Conservation (phyloP, 495 filamentous ascomycete species). For the Penicillium pancosmium region DNA sequence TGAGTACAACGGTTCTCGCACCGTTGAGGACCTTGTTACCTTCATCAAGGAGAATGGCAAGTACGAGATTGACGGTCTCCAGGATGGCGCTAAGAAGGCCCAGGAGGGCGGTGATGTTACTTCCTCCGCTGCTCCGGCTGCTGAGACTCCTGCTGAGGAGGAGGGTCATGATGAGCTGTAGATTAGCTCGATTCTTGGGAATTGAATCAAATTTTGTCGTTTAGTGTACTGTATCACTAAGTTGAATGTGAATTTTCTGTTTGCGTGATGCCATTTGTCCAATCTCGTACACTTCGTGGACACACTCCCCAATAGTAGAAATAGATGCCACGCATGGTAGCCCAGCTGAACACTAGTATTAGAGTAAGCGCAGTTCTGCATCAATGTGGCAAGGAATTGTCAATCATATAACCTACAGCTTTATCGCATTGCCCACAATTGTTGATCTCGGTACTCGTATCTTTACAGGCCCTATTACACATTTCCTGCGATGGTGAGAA, state of each 20-base stretch:
- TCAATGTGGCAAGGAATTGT: too few species aligned
- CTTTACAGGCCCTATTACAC: too few species aligned
- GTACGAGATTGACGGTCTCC: constrained; percentile 70
- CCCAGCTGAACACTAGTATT: too few species aligned
- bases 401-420: too few species aligned
- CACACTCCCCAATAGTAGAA: too few species aligned
- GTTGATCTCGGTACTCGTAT: too few species aligned
- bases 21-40: constrained; percentile 87
- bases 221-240: constrained; percentile 23
- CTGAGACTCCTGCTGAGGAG: constrained; percentile 34
- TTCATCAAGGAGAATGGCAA: constrained; percentile 97
- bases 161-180: constrained; percentile 48
- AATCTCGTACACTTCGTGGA: too few species aligned
- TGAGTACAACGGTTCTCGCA: constrained; percentile 86
- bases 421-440: too few species aligned
- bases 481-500: too few species aligned
- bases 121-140: constrained; percentile 23
- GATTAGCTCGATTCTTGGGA: constrained; percentile 22
- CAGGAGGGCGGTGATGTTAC: constrained; percentile 34
- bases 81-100: constrained; percentile 46
- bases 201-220: constrained; percentile 21
- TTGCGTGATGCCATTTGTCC: background rate
- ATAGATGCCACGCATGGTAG: too few species aligned
- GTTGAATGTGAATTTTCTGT: constrained; percentile 10
- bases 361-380: too few species aligned